A percentile compares a stretch with the other conserved stretches of the same genome.
Conservation (phyloP, 768 basidiomycete species). For the Cyathus striatus region DNA sequence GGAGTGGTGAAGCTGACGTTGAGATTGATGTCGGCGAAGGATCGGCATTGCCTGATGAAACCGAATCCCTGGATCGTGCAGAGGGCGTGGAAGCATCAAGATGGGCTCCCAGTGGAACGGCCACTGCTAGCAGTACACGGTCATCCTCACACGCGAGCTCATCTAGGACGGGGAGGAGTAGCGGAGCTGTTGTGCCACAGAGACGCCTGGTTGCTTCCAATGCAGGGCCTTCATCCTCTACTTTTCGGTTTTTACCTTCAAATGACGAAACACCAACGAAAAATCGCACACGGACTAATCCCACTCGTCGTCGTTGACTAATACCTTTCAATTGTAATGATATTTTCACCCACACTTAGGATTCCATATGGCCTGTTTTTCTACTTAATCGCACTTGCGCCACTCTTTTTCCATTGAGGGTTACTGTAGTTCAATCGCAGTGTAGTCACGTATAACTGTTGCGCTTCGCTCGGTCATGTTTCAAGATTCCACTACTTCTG, state of each 20-base stretch:
- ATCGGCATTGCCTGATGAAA: constrained; percentile 7
- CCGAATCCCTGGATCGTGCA: constrained; percentile 9
- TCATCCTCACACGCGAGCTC: constrained; percentile 9
- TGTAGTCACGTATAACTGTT: too few relatives aligned
- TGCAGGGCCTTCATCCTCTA: constrained; percentile 12
- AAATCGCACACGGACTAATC: constrained; percentile 50
- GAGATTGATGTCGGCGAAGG: constrained; percentile 11
- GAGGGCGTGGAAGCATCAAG: constrained; percentile 25
- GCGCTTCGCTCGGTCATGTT: too few relatives aligned
- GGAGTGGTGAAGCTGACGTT: constrained; percentile 7
- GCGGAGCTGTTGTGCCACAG: constrained; percentile 1
- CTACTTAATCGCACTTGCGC: too few relatives aligned
- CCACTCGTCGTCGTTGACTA: constrained; percentile 47
- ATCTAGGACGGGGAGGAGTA: constrained; percentile 1
- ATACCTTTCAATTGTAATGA: too few relatives aligned
- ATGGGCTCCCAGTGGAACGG: constrained; percentile 21
- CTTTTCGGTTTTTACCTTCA: constrained; percentile 21
- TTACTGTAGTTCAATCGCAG: too few relatives aligned
- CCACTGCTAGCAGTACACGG: constrained; percentile 3
- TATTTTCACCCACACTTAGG: constrained; percentile 1
- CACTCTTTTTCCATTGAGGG: too few relatives aligned
- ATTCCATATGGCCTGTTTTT: too few relatives aligned
- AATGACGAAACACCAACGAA: constrained; percentile 56
- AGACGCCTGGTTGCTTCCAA: not conserved
- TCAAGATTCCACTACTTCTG: too few relatives aligned